Base-by-base conservation (phyloP, 2,329 filamentous ascomycete genomes). In the Knufia petricola region DNA sequence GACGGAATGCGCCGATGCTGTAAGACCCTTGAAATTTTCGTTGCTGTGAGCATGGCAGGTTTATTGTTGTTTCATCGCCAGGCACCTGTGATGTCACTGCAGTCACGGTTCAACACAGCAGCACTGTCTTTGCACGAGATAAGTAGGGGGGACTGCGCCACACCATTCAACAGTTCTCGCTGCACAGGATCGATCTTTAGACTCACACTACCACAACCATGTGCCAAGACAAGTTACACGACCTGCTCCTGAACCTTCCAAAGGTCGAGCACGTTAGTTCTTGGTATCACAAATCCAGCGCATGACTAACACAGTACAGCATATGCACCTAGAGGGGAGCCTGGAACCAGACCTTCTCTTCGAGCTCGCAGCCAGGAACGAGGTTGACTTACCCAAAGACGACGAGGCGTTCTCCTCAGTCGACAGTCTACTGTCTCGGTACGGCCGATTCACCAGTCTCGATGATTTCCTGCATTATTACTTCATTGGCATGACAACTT, bases 391-490 rank as follows among this genome's bases (percentile, higher is more conserved):
- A 2, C 79, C 79, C 3, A 59, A 61, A 28, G 67, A 71, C 30
- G 79, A 87, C 59, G 65, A 76, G 17, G 78, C 80, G 26, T 89
- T 85, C 63, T 63, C 67, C 12, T 85, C 81, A 1, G 64, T 74
- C 3, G 71, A 73, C 36, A 63, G 79, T 1, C 75, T 89, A 10
- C 68, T 71, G 36, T 68, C 71, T 50, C 79, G 84, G 53, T 89
- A 89, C 64, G 68, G 74, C 50, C 64, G 69, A 52, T 89, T 88
- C 66, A 74, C 75, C 38, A 82, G 78, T 32, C 77, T 89, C 19
- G 81, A 87, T 60, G 84, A 87, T 66, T 58, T 89, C 67, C 74
- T 89, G 23, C 73, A 79, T 63, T 87, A 85, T 68, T 88, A 89
- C 70, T 88, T 85, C 69, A 77, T 83, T 55, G 84, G 81, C 60